Percentiles rank a stretch among this genome's conserved stretches.
Conservation (phyloP, 2,329 filamentous ascomycete genomes). For the Diaporthe batatas region DNA sequence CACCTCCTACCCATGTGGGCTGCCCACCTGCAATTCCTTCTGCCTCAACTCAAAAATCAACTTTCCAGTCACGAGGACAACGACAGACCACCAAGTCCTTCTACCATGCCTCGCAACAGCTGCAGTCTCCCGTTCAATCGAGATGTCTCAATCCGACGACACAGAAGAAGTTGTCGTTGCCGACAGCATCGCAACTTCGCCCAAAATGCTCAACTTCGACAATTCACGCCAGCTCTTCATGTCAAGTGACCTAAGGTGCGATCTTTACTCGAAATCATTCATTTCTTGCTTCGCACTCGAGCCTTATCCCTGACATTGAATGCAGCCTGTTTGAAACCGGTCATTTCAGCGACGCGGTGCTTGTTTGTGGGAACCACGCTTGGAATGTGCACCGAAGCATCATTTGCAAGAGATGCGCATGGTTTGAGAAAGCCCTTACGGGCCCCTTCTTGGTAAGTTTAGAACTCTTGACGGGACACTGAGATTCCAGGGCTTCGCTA, state of each 20-base stretch:
- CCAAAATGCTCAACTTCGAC: not conserved
- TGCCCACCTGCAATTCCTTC: not conserved
- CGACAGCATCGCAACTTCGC: not conserved
- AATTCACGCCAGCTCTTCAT: not conserved
- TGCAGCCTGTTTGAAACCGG: constrained; percentile 7
- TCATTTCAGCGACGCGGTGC: not conserved
- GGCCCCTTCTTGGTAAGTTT: not conserved
- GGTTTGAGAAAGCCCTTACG: constrained; percentile 13
- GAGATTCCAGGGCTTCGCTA: not conserved
- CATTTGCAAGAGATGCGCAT: constrained; percentile 3
- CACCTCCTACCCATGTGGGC: too few relatives aligned
- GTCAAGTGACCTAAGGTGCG: not conserved
- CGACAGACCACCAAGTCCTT: not conserved
- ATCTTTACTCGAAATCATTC: too few relatives aligned
- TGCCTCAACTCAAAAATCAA: not conserved
- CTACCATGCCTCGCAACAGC: not conserved
- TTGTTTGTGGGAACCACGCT: not conserved
- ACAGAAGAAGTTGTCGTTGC: not conserved
- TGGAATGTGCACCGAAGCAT: constrained; percentile 9
- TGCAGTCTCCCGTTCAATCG: too few relatives aligned
- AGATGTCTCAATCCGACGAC: not conserved
- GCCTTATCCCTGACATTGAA: not conserved
- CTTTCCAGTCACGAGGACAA: not conserved
- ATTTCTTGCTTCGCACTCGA: not conserved
- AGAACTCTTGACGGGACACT: not conserved